A percentile compares a stretch with the other conserved stretches of the same genome.
These are phyloP conservation scores for Starmera amethionina DNA, from an alignment of 805 yeast species.

Conservation along the genomic window DNA sequence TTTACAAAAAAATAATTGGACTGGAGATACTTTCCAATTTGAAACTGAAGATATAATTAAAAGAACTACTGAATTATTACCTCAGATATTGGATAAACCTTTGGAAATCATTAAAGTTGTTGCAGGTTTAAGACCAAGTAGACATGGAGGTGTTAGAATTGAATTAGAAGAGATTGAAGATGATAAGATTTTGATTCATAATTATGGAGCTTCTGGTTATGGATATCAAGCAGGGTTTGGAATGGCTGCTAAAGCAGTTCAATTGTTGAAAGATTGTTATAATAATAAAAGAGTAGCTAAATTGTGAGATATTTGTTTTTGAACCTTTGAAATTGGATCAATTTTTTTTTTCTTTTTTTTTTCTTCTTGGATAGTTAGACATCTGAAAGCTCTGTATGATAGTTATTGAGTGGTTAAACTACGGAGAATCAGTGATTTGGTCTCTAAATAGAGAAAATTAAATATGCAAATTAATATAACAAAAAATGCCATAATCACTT, in stretches of 20 bases:
- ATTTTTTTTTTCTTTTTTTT: too few species aligned
- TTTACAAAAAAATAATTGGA: conserved; percentile 53
- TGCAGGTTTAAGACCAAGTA: conserved; percentile 69
- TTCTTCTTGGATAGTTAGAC: too few species aligned
- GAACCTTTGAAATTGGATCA: too few species aligned
- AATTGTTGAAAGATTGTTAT: conserved; percentile 5
- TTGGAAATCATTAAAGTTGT: conserved; percentile 52
- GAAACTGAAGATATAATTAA: conserved; percentile 53
- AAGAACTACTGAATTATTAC: conserved; percentile 44
- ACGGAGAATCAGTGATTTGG: too few species aligned
- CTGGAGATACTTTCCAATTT: conserved; percentile 43
- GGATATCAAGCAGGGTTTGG: conserved; percentile 63
- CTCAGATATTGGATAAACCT: conserved; percentile 35
- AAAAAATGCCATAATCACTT: too few species aligned
- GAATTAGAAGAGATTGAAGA: conserved; percentile 39
- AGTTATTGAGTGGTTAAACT: too few species aligned
- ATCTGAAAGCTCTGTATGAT: too few species aligned
- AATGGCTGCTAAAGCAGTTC: conserved; percentile 42
- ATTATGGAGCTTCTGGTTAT: conserved; percentile 62
- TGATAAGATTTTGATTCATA: conserved; percentile 46
- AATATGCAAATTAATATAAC: too few species aligned
- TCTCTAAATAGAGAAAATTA: too few species aligned
- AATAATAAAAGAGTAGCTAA: too few species aligned
- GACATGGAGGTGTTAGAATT: conserved; percentile 68
- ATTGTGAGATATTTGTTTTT: too few species aligned